A percentile compares a stretch with the other conserved stretches of the same genome.
These are phyloP conservation scores for Flaveria sonorensis DNA, from an alignment of 129 eudicot species.

Conservation along the genomic window DNA sequence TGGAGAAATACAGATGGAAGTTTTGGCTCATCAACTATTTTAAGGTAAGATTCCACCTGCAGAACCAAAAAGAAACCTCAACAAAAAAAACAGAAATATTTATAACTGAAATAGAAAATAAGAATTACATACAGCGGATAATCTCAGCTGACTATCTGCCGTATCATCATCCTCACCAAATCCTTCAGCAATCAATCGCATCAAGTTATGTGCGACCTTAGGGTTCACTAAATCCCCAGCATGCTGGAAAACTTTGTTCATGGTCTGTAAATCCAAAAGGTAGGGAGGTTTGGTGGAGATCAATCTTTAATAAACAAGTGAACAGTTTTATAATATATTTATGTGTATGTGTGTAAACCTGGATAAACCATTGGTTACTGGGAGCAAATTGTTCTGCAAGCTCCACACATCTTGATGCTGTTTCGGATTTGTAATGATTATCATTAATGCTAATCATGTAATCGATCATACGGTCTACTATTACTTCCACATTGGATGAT, in stretches of 20 bases:
- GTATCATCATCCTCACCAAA: constrained; percentile 97
- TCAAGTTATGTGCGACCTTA: constrained; percentile 95
- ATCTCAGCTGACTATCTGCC: constrained; percentile 93
- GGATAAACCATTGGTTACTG: constrained; percentile 97
- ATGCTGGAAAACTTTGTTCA: constrained; percentile 97
- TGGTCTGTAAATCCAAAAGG: constrained; percentile 58
- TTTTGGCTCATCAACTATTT: constrained; percentile 86
- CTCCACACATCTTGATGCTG: constrained; percentile 97
- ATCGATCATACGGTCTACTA: constrained; percentile 97
- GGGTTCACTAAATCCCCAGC: constrained; percentile 95
- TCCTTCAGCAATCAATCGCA: constrained; percentile 98
- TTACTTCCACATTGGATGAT: constrained; percentile 97
- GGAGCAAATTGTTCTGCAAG: constrained; percentile 99
- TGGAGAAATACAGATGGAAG: constrained; percentile 97
- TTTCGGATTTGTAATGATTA: constrained; percentile 94
- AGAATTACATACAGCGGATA: constrained; percentile 78
- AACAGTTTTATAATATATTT: neutral
- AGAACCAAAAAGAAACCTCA: constrained; percentile 16
- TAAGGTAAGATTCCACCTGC: constrained; percentile 97
- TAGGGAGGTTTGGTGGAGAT: neutral
- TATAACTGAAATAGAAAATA: neutral
- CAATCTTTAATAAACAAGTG: neutral
- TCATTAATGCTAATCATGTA: constrained; percentile 96
- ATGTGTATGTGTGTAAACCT: constrained; percentile 47
- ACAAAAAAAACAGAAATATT: neutral